phyloP scores from a whole-genome alignment of 805 yeast species.

The Saturnispora galanensis region DNA sequence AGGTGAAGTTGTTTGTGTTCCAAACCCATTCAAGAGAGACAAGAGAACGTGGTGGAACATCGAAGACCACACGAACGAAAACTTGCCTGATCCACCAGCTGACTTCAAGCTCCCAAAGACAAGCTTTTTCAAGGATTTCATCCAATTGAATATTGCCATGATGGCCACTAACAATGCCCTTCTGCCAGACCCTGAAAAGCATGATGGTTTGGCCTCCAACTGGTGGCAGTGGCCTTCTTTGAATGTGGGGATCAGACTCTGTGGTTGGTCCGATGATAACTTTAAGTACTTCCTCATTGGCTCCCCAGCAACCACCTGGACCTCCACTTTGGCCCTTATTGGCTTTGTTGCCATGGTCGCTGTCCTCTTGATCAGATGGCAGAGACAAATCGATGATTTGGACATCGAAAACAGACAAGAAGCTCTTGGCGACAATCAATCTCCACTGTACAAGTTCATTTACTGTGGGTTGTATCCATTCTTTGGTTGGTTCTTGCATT shows the following conservation, averaged over 20 bases:
- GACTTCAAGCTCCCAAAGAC: constrained; percentile 65
- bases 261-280: constrained; percentile 54
- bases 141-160: constrained; percentile 74
- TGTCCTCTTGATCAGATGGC: constrained; percentile 61
- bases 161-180: constrained; percentile 80
- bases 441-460: constrained; percentile 25
- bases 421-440: constrained; percentile 7
- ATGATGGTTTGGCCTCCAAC: constrained; percentile 57
- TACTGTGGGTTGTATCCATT: constrained; percentile 78
- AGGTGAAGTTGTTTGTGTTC: constrained; percentile 79
- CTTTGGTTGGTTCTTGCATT: constrained; percentile 85
- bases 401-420: constrained; percentile 13
- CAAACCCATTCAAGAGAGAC: constrained; percentile 57
- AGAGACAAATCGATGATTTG: constrained; percentile 66
- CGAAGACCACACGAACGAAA: constrained; percentile 55
- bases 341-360: constrained; percentile 38
- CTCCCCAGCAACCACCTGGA: constrained; percentile 71
- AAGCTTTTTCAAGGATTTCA: constrained; percentile 64
- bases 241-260: constrained; percentile 64
- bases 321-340: constrained; percentile 53
- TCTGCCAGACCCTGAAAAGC: constrained; percentile 68
- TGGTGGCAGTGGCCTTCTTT: constrained; percentile 92
- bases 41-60: constrained; percentile 87
- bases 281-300: constrained; percentile 63
- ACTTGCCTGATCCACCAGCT: constrained; percentile 49